A percentile compares a stretch with the other conserved stretches of the same genome.
Conservation (phyloP, 2,329 filamentous ascomycete species). For the Fusarium xylarioides region DNA sequence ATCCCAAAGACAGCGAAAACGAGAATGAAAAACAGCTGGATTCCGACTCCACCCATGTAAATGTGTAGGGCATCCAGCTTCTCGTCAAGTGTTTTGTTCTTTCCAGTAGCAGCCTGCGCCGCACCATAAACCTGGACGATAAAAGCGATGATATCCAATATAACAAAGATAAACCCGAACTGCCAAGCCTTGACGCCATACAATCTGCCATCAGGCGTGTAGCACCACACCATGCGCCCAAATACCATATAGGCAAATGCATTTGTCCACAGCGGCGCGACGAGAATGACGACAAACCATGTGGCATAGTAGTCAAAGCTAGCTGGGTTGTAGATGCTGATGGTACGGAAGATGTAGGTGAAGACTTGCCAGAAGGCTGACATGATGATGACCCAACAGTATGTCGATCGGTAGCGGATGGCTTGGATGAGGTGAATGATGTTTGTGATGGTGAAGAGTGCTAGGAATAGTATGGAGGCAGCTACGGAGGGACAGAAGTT, state of each 20-base stretch:
- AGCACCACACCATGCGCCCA: not conserved
- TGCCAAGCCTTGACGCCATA: not conserved
- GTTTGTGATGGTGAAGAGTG: not conserved
- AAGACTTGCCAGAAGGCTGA: not conserved
- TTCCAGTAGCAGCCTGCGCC: not conserved
- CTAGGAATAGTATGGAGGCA: not conserved
- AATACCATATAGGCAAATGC: not conserved
- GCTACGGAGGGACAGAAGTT: not conserved
- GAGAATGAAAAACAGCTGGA: not conserved
- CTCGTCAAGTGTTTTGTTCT: fast-evolving
- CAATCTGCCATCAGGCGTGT: not conserved
- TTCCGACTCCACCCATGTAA: not conserved
- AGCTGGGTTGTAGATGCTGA: not conserved
- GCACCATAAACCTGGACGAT: not conserved
- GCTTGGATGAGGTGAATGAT: not conserved
- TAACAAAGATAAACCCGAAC: not conserved
- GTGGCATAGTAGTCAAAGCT: not conserved
- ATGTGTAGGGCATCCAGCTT: not conserved
- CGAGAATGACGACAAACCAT: not conserved
- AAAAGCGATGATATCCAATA: not conserved
- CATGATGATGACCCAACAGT: not conserved
- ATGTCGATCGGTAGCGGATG: not conserved
- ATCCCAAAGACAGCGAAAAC: not conserved
- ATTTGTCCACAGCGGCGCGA: not conserved
- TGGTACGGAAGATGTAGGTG: not conserved